phyloP scores from a whole-genome alignment of 2,329 filamentous ascomycete species.

The Aspergillus fructus region DNA sequence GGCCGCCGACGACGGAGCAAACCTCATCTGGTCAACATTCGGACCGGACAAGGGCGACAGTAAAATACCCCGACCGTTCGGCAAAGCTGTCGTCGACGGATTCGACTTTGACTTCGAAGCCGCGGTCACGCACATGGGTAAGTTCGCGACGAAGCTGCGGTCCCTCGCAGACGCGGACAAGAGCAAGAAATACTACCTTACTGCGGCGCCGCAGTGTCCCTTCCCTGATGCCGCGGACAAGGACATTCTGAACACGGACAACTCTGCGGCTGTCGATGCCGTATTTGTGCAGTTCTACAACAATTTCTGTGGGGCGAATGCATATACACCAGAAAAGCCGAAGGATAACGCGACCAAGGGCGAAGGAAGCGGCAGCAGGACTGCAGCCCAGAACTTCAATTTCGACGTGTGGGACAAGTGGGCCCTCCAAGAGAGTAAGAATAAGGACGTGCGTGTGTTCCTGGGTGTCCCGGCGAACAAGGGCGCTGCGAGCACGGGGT shows the following conservation, averaged over 20 bases:
- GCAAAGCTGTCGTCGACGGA: conserved; percentile 64
- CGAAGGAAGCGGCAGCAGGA: conserved; percentile 15
- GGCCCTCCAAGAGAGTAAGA: conserved; percentile 59
- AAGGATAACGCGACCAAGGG: conserved; percentile 9
- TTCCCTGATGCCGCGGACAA: conserved; percentile 63
- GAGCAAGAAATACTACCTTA: conserved; percentile 58
- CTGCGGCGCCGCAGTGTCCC: conserved; percentile 67
- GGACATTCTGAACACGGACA: conserved; percentile 54
- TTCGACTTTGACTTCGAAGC: conserved; percentile 77
- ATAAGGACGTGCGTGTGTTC: conserved; percentile 61
- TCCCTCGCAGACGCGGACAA: conserved; percentile 52
- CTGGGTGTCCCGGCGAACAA: conserved; percentile 60
- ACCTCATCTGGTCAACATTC: conserved; percentile 69
- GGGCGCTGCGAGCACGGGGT: conserved; percentile 57
- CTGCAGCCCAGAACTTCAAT: conserved; percentile 56
- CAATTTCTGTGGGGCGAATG: conserved; percentile 63
- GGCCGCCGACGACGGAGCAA: conserved; percentile 57
- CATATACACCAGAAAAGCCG: conserved; percentile 45
- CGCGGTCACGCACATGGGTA: conserved; percentile 56
- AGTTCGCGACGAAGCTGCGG: conserved; percentile 61
- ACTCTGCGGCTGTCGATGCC: conserved; percentile 59
- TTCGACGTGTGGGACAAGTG: conserved; percentile 65
- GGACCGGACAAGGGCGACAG: conserved; percentile 47
- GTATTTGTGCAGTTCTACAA: conserved; percentile 68
- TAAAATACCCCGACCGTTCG: conserved; percentile 63